Evolutionary conservation across 2,329 filamentous ascomycete species (phyloP).

Genomic region (Talaromyces sp.): DNA sequence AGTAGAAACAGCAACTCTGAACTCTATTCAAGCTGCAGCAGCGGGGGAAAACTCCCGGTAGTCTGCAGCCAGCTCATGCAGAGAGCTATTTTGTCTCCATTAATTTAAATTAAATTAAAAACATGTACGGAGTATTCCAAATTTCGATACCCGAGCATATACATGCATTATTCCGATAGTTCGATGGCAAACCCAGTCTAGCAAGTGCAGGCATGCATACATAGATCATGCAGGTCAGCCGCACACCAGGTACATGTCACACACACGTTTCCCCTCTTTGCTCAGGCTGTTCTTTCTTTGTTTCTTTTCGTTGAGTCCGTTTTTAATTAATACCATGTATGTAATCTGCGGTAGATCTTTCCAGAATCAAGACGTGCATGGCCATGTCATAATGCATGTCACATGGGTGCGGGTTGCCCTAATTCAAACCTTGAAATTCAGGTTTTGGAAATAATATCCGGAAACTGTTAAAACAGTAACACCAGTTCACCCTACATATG

Average conservation of each 20-base stretch:
- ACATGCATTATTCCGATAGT: neutral
- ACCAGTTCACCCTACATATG: neutral
- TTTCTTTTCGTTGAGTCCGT: neutral
- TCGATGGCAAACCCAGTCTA: neutral
- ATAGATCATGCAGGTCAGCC: neutral
- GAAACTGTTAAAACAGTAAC: neutral
- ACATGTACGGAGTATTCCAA: too few species aligned
- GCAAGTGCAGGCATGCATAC: neutral
- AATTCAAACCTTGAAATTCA: neutral
- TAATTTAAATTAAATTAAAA: too few species aligned
- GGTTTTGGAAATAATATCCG: too few species aligned
- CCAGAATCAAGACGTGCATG: neutral
- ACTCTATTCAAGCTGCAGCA: too few species aligned
- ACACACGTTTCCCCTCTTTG: neutral
- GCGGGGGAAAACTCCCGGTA: too few species aligned
- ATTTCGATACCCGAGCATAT: neutral
- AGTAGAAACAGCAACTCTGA: too few species aligned
- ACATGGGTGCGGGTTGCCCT: neutral
- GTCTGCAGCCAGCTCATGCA: too few species aligned
- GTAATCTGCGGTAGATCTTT: neutral
- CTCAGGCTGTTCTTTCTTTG: neutral
- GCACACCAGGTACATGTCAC: neutral
- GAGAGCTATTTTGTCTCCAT: too few species aligned
- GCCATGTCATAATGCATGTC: neutral
- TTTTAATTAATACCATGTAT: neutral